phyloP scores from a whole-genome alignment of 1,284 basidiomycete species.

The Pseudozyma hubeiensis region DNA sequence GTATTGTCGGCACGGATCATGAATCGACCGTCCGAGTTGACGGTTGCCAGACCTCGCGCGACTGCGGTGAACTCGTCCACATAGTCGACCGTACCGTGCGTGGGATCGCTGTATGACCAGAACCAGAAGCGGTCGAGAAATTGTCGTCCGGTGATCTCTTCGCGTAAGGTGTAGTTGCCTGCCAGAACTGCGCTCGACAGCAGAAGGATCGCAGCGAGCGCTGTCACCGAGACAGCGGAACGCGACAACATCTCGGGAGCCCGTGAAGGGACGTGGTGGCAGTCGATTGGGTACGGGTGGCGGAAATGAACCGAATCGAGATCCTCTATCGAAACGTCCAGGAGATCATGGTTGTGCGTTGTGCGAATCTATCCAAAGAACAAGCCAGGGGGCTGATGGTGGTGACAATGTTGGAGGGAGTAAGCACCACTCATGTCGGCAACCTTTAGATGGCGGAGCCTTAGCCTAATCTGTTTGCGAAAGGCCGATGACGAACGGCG shows the following conservation, averaged over 20 bases:
- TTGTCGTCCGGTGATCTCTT: slow-evolving; percentile 44
- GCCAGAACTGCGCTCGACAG: slow-evolving; percentile 17
- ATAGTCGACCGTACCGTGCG: slow-evolving; percentile 50
- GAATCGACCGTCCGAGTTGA: slow-evolving; percentile 38
- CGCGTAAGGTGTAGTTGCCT: slow-evolving; percentile 44
- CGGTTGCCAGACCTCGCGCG: slow-evolving; percentile 26
- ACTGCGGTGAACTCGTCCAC: slow-evolving; percentile 37
- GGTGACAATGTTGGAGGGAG: too few species aligned
- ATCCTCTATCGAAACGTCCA: slow-evolving; percentile 5
- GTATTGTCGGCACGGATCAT: slow-evolving; percentile 53
- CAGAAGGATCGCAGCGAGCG: slow-evolving; percentile 6
- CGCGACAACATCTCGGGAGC: not conserved
- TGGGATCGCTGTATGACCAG: slow-evolving; percentile 51
- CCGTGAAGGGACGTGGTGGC: not conserved
- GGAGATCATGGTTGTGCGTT: not conserved
- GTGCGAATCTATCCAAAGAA: too few species aligned
- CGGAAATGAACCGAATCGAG: slow-evolving; percentile 8
- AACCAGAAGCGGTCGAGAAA: slow-evolving; percentile 53
- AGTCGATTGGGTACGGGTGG: not conserved
- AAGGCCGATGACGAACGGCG: slow-evolving; percentile 8
- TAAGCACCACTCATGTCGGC: too few species aligned
- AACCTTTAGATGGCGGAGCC: too few species aligned
- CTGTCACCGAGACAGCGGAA: slow-evolving; percentile 1
- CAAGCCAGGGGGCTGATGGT: too few species aligned
- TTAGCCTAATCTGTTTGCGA: not conserved